Conservation (phyloP, 257 asterid genomes). For the Cordia subcordata region DNA sequence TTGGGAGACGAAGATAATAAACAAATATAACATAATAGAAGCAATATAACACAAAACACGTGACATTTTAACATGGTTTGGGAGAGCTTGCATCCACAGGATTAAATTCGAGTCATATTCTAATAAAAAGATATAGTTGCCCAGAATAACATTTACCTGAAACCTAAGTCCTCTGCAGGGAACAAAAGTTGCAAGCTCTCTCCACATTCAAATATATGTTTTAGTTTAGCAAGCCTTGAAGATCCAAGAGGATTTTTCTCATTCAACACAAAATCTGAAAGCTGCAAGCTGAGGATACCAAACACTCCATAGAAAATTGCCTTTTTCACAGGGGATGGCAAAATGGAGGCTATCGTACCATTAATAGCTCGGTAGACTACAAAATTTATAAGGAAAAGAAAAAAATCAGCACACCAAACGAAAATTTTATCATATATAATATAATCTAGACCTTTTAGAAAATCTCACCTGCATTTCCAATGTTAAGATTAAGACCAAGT, state of each 20-base stretch:
- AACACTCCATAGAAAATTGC: constrained; percentile 63
- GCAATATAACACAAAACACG: too few relatives aligned
- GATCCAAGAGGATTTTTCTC: constrained; percentile 83
- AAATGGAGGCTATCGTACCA: constrained; percentile 49
- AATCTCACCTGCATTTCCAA: constrained; percentile 47
- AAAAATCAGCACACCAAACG: constrained; percentile 1
- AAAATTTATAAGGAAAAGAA: constrained; percentile 9
- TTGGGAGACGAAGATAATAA: too few relatives aligned
- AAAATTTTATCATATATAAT: not conserved
- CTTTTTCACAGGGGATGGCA: constrained; percentile 62
- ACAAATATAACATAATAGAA: too few relatives aligned
- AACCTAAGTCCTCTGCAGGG: constrained; percentile 97
- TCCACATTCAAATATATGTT: constrained; percentile 69
- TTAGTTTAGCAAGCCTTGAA: constrained; percentile 65
- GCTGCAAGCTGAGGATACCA: constrained; percentile 73
- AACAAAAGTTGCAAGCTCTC: constrained; percentile 92
- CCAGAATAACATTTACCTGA: constrained; percentile 61
- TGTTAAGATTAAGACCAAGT: not conserved
- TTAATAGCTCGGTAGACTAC: constrained; percentile 76
- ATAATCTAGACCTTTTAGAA: constrained; percentile 2
- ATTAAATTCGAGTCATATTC: too few relatives aligned
- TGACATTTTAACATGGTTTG: too few relatives aligned
- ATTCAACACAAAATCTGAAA: constrained; percentile 60
- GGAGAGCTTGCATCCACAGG: too few relatives aligned
- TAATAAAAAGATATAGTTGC: too few relatives aligned